Percentiles rank a stretch among this genome's conserved stretches.
These are phyloP conservation scores for Leccinum barrowsii DNA, from an alignment of 768 basidiomycete genomes.

Conservation along the genomic window DNA sequence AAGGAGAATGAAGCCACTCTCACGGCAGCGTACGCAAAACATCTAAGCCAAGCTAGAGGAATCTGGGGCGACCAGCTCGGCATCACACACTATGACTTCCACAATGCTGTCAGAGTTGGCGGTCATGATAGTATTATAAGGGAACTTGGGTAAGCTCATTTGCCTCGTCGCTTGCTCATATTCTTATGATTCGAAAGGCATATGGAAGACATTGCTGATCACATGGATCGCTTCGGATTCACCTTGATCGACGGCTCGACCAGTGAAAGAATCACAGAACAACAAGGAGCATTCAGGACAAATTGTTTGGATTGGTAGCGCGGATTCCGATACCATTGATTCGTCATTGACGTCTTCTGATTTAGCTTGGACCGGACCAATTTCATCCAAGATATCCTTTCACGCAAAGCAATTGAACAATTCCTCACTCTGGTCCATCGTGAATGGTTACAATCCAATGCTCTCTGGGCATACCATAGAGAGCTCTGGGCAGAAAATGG, in stretches of 20 bases:
- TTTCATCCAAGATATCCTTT: slow-evolving; percentile 94
- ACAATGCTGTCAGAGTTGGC: slow-evolving; percentile 69
- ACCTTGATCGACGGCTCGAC: slow-evolving; percentile 69
- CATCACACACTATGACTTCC: slow-evolving; percentile 94
- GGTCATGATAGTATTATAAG: slow-evolving; percentile 86
- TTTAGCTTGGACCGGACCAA: slow-evolving; percentile 92
- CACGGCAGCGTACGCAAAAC: slow-evolving; percentile 77
- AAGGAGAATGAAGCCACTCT: slow-evolving; percentile 91
- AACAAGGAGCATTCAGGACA: slow-evolving; percentile 88
- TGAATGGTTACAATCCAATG: slow-evolving; percentile 65
- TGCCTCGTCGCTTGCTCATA: background rate
- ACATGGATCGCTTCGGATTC: slow-evolving; percentile 81
- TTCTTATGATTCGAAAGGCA: slow-evolving; percentile 42
- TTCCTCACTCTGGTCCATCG: slow-evolving; percentile 77
- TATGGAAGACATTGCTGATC: slow-evolving; percentile 52
- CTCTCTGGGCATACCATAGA: slow-evolving; percentile 84
- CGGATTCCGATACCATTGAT: background rate
- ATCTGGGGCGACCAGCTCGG: slow-evolving; percentile 65
- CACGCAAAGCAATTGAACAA: slow-evolving; percentile 73
- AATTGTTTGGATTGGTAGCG: slow-evolving; percentile 94
- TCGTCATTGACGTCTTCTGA: slow-evolving; percentile 3
- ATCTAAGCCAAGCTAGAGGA: slow-evolving; percentile 63
- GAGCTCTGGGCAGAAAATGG: slow-evolving; percentile 98
- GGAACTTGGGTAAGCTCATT: slow-evolving; percentile 56
- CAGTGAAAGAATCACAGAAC: slow-evolving; percentile 76